Base-by-base conservation (phyloP, 441 rosid genomes). In the Gossypium schwendimanii region DNA sequence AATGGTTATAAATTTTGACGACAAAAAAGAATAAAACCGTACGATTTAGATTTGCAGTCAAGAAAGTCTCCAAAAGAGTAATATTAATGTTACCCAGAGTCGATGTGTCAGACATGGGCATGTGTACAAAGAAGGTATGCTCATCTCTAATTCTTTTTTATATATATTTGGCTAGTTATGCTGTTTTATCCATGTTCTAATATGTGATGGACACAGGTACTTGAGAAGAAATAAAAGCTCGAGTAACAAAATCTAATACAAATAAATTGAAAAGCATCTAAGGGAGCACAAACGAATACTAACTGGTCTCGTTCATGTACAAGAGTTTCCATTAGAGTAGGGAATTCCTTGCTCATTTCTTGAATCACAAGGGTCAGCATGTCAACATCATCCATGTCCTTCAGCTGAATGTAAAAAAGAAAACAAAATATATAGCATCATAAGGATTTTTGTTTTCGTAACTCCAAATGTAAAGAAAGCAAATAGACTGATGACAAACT, bases 291-390 rank as follows among this genome's bases (percentile, higher is more conserved):
- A 45, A 52, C 68, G 73, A 74, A 74, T 76, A 85, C 90, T 87
- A 73, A 92, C 98, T 90, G 88, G 78, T 94, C 99, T 77, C 99
- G 86, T 75, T 95, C 99, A 75, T 88, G 91, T 44, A 92, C 96
- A 76, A 95, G 92, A 39, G 91, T 85, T 72, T 88, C 94, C 95
- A 91, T 87, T 55, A 91, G 75, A 74, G 89, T 83, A 44, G 92
- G 90, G 83, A 86, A 85, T 69, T 82, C 82, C 85, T 85, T 91
- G 87, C 97, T 94, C 97, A 94, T 89, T 82, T 92, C 92, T 89
- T 95, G 86, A 83, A 83, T 90, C 71, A 88, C 88, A 72, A 87
- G 90, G 75, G 90, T 79, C 75, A 89, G 60, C 90, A 83, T 90
- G 78, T 91, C 96, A 77, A 82, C 83, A 74, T 86, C 83, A 58